These are phyloP conservation scores for Colletotrichum karsti DNA, from an alignment of 2,329 filamentous ascomycete genomes.

Conservation along the genomic window DNA sequence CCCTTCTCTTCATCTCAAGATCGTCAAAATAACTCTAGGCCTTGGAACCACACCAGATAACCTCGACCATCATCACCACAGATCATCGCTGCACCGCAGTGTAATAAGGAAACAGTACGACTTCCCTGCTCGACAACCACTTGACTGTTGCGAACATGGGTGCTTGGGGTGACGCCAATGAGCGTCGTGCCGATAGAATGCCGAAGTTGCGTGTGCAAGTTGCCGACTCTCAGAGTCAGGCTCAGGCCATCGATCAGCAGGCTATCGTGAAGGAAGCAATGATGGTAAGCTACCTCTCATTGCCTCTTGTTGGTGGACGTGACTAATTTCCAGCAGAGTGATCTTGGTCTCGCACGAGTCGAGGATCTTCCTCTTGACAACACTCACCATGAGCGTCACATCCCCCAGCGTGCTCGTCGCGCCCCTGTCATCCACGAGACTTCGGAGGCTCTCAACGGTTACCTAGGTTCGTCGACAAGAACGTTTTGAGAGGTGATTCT, in stretches of 20 bases:
- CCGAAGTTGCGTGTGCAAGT: background rate
- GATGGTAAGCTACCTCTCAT: constrained; percentile 7
- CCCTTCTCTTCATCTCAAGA: too few species aligned
- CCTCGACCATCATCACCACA: background rate
- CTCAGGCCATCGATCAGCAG: background rate
- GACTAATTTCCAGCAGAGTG: constrained; percentile 33
- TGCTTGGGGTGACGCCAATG: background rate
- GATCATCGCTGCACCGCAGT: background rate
- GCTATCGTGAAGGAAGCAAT: background rate
- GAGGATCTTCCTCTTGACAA: constrained; percentile 35
- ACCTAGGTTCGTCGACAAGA: background rate
- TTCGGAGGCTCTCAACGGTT: constrained; percentile 7
- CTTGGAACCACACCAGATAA: background rate
- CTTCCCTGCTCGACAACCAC: background rate
- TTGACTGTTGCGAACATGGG: background rate
- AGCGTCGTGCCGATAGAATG: constrained; percentile 13
- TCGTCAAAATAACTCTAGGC: too few species aligned
- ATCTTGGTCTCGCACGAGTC: constrained; percentile 38
- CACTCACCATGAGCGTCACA: background rate
- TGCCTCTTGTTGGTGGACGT: background rate
- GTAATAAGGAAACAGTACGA: background rate
- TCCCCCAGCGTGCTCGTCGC: background rate
- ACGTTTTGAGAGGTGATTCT: background rate
- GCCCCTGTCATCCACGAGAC: background rate
- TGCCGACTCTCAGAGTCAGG: background rate